Percentiles rank a stretch among this genome's conserved stretches.
Conservation (phyloP, 169 alveolate species). For the Theileria equi region DNA sequence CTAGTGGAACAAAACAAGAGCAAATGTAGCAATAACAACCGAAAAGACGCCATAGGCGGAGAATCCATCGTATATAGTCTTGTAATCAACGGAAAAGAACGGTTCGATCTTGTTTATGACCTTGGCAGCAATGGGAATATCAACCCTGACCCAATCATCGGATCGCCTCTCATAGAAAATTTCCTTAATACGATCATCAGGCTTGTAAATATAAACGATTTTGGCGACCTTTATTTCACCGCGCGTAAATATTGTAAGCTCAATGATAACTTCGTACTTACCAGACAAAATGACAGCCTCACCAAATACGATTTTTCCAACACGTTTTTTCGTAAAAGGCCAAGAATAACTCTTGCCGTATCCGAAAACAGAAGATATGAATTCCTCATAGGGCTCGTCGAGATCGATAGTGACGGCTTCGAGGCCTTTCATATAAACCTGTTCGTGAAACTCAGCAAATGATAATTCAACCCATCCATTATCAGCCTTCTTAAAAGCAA, state of each 20-base stretch:
- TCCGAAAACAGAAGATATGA: background rate
- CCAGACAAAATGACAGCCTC: background rate
- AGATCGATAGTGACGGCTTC: background rate
- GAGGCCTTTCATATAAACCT: background rate
- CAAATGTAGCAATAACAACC: background rate
- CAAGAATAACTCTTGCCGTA: constrained; percentile 1
- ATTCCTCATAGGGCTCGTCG: constrained; percentile 5
- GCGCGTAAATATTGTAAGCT: background rate
- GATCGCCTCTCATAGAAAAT: background rate
- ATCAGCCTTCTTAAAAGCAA: background rate
- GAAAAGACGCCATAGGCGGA: constrained; percentile 1
- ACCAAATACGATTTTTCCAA: background rate
- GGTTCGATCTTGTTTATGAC: background rate
- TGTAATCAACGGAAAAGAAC: background rate
- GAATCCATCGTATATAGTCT: constrained; percentile 5
- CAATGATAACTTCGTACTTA: background rate
- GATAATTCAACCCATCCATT: background rate
- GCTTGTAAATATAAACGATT: background rate
- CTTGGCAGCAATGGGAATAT: background rate
- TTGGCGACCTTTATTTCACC: constrained; percentile 1
- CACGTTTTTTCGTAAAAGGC: no score
- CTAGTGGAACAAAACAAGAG: background rate
- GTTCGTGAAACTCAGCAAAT: background rate
- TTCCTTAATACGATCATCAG: constrained; percentile 7
- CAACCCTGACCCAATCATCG: background rate